Evolutionary conservation across 2,329 filamentous ascomycete genomes (phyloP).

Genomic region (Lachnellula subtilissima): DNA sequence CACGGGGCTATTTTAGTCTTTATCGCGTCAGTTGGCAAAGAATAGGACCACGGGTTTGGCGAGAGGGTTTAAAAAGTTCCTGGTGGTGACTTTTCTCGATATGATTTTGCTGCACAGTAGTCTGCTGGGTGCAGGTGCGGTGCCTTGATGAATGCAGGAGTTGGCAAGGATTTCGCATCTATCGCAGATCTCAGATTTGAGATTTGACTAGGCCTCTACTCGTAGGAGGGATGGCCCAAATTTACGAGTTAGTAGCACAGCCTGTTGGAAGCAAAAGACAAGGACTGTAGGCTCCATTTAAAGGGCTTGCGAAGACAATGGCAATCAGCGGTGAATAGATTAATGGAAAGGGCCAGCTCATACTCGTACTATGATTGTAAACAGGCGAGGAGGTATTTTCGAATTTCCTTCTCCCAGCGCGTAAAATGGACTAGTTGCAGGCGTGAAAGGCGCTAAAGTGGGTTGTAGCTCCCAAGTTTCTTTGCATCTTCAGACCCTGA

Average conservation of each 20-base stretch:
- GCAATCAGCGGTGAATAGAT: neutral
- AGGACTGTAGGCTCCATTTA: no score
- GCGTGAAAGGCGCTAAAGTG: neutral
- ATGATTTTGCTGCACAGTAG: neutral
- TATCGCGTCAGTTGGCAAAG: neutral
- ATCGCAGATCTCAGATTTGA: neutral
- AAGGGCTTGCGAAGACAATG: no score
- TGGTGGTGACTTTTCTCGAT: no score
- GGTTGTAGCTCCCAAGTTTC: neutral
- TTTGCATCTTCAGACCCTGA: neutral
- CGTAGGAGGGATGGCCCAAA: neutral
- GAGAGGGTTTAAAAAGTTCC: neutral
- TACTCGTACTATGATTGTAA: neutral
- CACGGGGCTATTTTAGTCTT: neutral
- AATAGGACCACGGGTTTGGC: neutral
- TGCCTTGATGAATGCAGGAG: neutral
- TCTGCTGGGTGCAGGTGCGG: neutral
- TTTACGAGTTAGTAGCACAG: neutral
- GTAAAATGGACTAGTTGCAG: neutral
- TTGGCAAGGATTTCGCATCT: no score
- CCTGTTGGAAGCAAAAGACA: no score
- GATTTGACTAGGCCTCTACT: neutral
- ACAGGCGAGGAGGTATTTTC: neutral
- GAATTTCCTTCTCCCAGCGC: neutral
- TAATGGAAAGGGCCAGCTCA: conserved; percentile 2